Evolutionary conservation across 176 grass and related monocot genomes (phyloP).

Genomic region (Aechmea fasciata): DNA sequence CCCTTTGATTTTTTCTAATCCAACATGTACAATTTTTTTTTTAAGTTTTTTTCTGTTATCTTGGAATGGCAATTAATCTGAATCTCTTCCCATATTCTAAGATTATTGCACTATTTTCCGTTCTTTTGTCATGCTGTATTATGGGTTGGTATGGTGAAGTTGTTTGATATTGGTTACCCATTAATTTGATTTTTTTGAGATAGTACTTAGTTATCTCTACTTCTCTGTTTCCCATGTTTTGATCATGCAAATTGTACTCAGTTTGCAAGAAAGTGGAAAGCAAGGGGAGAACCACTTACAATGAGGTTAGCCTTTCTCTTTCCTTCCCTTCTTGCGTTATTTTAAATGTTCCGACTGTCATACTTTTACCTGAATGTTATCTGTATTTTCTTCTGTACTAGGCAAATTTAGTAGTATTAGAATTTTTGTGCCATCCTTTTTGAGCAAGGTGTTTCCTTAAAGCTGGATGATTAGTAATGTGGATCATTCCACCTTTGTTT

Average conservation of each 20-base stretch:
- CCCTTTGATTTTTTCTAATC: too few species aligned
- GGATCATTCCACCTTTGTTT: too few species aligned
- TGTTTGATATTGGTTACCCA: not conserved
- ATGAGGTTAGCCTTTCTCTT: conserved; percentile 52
- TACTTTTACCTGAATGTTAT: not conserved
- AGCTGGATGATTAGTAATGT: not conserved
- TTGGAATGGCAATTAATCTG: too few species aligned
- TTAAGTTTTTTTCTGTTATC: too few species aligned
- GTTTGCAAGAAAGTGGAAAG: conserved; percentile 99
- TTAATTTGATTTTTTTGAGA: conserved; percentile 1
- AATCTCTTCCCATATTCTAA: too few species aligned
- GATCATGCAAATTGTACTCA: conserved; percentile 20
- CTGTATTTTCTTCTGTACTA: not conserved
- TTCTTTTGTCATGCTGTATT: too few species aligned
- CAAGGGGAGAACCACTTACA: conserved; percentile 99
- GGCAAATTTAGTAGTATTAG: too few species aligned
- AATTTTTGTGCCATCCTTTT: not conserved
- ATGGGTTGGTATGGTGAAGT: not conserved
- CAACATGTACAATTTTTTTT: too few species aligned
- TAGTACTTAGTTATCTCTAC: conserved; percentile 12
- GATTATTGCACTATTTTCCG: too few species aligned
- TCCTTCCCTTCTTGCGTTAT: conserved; percentile 9
- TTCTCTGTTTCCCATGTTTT: conserved; percentile 14
- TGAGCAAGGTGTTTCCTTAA: not conserved
- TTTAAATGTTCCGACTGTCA: not conserved